Evolutionary conservation across 169 alveolate species (phyloP).

Genomic region (Plasmodium blacklocki): DNA sequence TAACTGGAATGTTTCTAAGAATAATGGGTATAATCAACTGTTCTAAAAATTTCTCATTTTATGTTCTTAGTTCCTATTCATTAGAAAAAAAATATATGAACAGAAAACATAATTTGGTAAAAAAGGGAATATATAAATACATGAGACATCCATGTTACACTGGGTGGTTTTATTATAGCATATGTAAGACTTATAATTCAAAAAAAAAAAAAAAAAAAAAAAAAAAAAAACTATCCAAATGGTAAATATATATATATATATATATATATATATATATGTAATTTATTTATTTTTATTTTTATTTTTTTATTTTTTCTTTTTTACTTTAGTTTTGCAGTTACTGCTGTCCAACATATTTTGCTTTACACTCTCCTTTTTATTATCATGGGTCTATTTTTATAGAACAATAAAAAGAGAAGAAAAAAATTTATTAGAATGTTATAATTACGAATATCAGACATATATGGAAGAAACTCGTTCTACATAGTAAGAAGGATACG

Average conservation of each 20-base stretch:
- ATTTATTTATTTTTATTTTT: background rate
- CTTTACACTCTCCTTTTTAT: slow-evolving; percentile 22
- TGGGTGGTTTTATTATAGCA: slow-evolving; percentile 65
- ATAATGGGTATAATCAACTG: slow-evolving; percentile 39
- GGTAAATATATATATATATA: background rate
- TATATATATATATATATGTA: background rate
- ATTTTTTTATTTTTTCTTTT: slow-evolving; percentile 13
- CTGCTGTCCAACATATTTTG: slow-evolving; percentile 12
- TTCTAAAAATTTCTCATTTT: slow-evolving; percentile 39
- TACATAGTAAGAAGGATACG: slow-evolving; percentile 22
- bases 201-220: too few species aligned
- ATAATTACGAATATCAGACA: slow-evolving; percentile 36
- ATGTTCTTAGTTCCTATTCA: slow-evolving; percentile 5
- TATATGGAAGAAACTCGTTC: slow-evolving; percentile 45
- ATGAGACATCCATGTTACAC: slow-evolving; percentile 75
- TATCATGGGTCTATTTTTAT: slow-evolving; percentile 48
- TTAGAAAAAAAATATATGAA: slow-evolving; percentile 21
- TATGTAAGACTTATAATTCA: slow-evolving; percentile 25
- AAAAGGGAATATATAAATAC: slow-evolving; percentile 40
- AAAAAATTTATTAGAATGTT: slow-evolving; percentile 29
- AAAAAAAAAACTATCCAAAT: background rate
- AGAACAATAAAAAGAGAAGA: slow-evolving; percentile 50
- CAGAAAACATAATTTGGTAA: slow-evolving; percentile 30
- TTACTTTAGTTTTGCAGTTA: slow-evolving; percentile 41
- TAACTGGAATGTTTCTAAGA: slow-evolving; percentile 34